A percentile compares a stretch with the other conserved stretches of the same genome.
These are phyloP conservation scores for Candida boidinii DNA, from an alignment of 805 yeast genomes.

Conservation along the genomic window DNA sequence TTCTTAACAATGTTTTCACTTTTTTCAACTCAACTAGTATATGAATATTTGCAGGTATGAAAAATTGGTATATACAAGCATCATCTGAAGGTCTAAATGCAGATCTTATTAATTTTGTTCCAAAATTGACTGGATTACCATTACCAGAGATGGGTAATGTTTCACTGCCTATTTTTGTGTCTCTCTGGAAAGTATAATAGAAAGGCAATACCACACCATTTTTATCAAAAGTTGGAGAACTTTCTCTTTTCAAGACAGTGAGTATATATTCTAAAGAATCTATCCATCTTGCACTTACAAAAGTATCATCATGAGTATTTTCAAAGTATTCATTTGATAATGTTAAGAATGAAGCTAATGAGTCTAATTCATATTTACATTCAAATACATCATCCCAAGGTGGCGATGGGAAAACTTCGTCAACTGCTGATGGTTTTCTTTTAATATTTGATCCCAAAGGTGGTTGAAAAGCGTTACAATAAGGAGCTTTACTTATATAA, in stretches of 20 bases:
- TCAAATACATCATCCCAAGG: conserved; percentile 72
- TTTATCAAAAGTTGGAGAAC: conserved; percentile 49
- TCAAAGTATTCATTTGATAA: conserved; percentile 63
- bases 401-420: conserved; percentile 60
- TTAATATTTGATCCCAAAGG: conserved; percentile 47
- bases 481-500: conserved; percentile 56
- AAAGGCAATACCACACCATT: conserved; percentile 40
- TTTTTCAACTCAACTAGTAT: conserved; percentile 53
- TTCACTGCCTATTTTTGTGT: conserved; percentile 71
- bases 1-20: conserved; percentile 14
- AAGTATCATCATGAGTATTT: conserved; percentile 40
- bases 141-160: conserved; percentile 71
- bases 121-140: conserved; percentile 74
- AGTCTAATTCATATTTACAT: conserved; percentile 85
- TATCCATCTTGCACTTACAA: conserved; percentile 45
- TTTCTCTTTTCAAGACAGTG: conserved; percentile 48
- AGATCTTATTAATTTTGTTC: conserved; percentile 66
- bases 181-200: conserved; percentile 61
- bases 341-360: conserved; percentile 74
- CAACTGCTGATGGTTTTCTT: conserved; percentile 45
- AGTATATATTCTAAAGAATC: conserved; percentile 46
- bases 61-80: conserved; percentile 70
- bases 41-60: conserved; percentile 82
- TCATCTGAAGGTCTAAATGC: conserved; percentile 89
- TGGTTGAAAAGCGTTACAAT: conserved; percentile 90